Evolutionary conservation across 345 rosid species (phyloP).

Genomic region (Populus tremula): DNA sequence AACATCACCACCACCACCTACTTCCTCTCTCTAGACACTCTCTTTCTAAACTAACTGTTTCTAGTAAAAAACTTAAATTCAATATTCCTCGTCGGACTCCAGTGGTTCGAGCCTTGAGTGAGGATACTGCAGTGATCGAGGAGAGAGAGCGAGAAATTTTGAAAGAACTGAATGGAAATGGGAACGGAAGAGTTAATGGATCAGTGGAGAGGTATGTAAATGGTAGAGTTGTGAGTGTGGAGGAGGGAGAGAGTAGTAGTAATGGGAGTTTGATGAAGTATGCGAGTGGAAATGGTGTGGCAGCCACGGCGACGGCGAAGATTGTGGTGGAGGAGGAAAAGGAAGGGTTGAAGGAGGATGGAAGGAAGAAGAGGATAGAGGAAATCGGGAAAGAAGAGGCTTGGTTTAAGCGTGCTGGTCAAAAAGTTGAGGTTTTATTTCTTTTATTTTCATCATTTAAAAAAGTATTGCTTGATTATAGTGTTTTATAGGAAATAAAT

Average conservation of each 20-base stretch:
- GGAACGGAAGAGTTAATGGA: slow-evolving; percentile 38
- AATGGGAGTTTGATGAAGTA: slow-evolving; percentile 69
- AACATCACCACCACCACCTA: slow-evolving; percentile 24
- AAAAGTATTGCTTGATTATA: background rate
- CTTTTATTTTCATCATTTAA: background rate
- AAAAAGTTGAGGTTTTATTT: slow-evolving; percentile 47
- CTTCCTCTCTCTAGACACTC: slow-evolving; percentile 24
- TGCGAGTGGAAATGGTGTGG: slow-evolving; percentile 45
- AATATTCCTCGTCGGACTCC: slow-evolving; percentile 23
- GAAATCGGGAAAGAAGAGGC: slow-evolving; percentile 95
- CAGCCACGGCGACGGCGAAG: slow-evolving; percentile 18
- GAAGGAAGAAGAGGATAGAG: slow-evolving; percentile 82
- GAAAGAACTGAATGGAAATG: slow-evolving; percentile 38
- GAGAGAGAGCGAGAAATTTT: slow-evolving; percentile 45
- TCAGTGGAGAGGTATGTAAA: slow-evolving; percentile 23
- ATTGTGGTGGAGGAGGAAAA: slow-evolving; percentile 22
- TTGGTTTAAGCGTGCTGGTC: slow-evolving; percentile 67
- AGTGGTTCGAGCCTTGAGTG: slow-evolving; percentile 46
- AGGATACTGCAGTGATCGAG: slow-evolving; percentile 47
- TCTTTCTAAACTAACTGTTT: slow-evolving; percentile 26
- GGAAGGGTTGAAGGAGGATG: slow-evolving; percentile 43
- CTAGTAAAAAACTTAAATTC: slow-evolving; percentile 10
- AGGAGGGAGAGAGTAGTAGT: slow-evolving; percentile 14
- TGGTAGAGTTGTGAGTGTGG: slow-evolving; percentile 20
- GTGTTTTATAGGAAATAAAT: background rate